Evolutionary conservation across 1,139 yeast genomes (phyloP).

Genomic region (Protomyces inundatus): DNA sequence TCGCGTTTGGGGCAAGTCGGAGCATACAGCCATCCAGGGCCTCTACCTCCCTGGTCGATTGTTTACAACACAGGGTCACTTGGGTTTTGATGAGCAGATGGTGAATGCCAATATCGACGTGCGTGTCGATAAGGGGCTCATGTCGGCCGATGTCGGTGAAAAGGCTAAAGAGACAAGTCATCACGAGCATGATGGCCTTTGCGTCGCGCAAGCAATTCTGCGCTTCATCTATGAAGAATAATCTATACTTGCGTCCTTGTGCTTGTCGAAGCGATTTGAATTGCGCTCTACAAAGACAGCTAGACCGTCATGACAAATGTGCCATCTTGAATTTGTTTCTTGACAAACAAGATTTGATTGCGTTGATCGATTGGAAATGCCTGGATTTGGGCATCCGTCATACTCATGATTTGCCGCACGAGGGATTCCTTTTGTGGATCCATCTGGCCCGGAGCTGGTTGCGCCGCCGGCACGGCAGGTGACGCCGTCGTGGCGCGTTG

Average conservation of each 20-base stretch:
- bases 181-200: conserved; percentile 18
- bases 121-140: conserved; percentile 16
- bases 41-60: conserved; percentile 47
- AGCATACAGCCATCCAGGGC: conserved; percentile 60
- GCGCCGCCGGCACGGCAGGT: neutral
- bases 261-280: no score
- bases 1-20: conserved; percentile 48
- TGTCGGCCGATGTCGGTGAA: conserved; percentile 9
- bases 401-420: conserved; percentile 49
- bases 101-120: conserved; percentile 36
- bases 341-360: conserved; percentile 32
- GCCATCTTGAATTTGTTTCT: conserved; percentile 10
- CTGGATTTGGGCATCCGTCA: conserved; percentile 60
- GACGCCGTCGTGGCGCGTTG: neutral
- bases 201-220: conserved; percentile 16
- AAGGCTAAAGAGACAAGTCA: conserved; percentile 20
- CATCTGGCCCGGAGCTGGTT: conserved; percentile 29
- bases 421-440: conserved; percentile 41
- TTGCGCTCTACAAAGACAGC: neutral
- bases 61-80: conserved; percentile 82
- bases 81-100: conserved; percentile 57
- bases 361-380: conserved; percentile 57
- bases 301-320: neutral
- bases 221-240: conserved; percentile 16
- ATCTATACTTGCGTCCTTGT: neutral